A percentile compares a stretch with the other conserved stretches of the same genome.
phyloP scores from a whole-genome alignment of 2,329 filamentous ascomycete species.

The Monosporascus sp. region DNA sequence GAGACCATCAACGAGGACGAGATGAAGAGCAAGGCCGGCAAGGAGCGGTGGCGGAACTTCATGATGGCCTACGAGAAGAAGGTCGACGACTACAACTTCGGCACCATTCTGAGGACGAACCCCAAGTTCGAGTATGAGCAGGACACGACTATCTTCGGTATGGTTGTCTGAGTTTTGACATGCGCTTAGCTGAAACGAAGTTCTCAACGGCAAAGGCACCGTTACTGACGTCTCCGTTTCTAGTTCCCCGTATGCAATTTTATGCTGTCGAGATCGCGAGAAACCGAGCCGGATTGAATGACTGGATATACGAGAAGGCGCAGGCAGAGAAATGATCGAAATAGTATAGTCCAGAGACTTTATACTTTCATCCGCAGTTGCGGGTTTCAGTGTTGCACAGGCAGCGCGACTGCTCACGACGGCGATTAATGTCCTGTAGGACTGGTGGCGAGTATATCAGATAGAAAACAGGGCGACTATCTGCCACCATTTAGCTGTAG shows the following conservation, averaged over 20 bases:
- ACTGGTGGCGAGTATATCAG: too few species aligned
- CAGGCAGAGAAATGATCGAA: constrained; percentile 52
- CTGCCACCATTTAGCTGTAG: too few species aligned
- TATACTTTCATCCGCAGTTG: not conserved
- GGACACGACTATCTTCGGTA: constrained; percentile 88
- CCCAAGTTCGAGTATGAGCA: constrained; percentile 81
- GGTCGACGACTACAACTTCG: constrained; percentile 97
- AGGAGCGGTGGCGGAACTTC: constrained; percentile 92
- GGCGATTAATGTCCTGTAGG: too few species aligned
- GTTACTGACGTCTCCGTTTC: constrained; percentile 3
- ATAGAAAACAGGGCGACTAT: too few species aligned
- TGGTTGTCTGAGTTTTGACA: constrained; percentile 31
- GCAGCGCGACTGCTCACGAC: too few species aligned
- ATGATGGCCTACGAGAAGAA: constrained; percentile 91
- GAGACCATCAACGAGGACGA: constrained; percentile 80
- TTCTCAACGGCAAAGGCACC: too few species aligned
- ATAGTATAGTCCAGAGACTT: constrained; percentile 4
- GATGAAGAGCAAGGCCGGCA: constrained; percentile 97
- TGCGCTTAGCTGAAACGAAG: constrained; percentile 24
- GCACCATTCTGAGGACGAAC: constrained; percentile 80
- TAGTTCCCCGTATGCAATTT: constrained; percentile 66
- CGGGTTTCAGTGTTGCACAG: too few species aligned
- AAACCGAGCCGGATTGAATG: constrained; percentile 86
- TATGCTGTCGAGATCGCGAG: constrained; percentile 74
- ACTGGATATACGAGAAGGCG: constrained; percentile 91